Conservation (phyloP, 108 stramenopile genomes). For the Nitzschia sp. region DNA sequence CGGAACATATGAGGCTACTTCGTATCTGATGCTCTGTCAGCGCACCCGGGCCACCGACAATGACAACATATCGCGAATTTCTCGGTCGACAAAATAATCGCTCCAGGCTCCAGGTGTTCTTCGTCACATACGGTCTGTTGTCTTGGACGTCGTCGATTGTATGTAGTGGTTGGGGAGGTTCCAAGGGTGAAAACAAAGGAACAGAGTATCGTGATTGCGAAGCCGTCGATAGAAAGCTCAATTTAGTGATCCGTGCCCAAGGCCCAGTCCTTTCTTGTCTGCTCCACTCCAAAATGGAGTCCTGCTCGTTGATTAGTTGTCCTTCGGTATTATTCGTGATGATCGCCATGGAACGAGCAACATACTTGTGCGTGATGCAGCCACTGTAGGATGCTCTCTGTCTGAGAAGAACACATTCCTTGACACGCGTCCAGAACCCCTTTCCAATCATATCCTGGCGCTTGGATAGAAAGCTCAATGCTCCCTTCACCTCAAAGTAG, state of each 20-base stretch:
- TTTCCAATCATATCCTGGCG: background rate
- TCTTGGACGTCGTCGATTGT: conserved; percentile 50
- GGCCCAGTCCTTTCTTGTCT: background rate
- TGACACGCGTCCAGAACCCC: background rate
- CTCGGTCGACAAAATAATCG: conserved; percentile 36
- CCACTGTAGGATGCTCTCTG: conserved; percentile 1
- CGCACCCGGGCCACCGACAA: conserved; percentile 31
- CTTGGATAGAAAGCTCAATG: conserved; percentile 20
- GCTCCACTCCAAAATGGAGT: conserved; percentile 4
- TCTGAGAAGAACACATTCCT: background rate
- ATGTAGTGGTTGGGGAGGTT: conserved; percentile 34
- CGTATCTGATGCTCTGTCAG: conserved; percentile 30
- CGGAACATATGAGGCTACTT: conserved; percentile 29
- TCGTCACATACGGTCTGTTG: conserved; percentile 48
- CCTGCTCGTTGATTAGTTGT: background rate
- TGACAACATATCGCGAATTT: conserved; percentile 30
- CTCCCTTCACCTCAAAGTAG: conserved; percentile 43
- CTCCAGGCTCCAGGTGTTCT: conserved; percentile 45
- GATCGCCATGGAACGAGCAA: background rate
- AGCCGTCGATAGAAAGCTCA: background rate
- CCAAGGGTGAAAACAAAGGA: background rate
- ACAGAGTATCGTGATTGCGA: background rate
- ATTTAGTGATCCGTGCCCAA: background rate
- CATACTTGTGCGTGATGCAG: background rate
- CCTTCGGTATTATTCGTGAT: no score